A percentile compares a stretch with the other conserved stretches of the same genome.
phyloP scores from a whole-genome alignment of 371 early-diverging fungal genomes.

The Apophysomyces ossiformis region DNA sequence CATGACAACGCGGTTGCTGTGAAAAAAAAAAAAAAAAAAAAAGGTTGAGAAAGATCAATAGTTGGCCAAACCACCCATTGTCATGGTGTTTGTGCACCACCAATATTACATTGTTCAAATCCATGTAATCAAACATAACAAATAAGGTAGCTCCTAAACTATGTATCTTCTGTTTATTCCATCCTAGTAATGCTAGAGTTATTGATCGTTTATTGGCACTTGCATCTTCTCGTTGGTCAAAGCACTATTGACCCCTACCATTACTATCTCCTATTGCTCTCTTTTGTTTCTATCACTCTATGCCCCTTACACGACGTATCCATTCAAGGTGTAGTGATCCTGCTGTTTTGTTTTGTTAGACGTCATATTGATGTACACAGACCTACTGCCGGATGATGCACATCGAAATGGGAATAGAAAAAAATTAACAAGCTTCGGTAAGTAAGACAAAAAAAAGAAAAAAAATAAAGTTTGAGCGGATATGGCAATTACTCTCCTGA shows the following conservation, averaged over 20 bases:
- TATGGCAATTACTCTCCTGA: not conserved
- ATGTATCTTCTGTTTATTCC: not conserved
- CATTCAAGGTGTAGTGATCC: not conserved
- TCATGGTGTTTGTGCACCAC: not conserved
- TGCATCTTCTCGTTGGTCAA: not conserved
- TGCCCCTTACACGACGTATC: not conserved
- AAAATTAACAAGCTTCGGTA: not conserved
- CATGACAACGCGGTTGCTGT: not conserved
- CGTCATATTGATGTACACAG: not conserved
- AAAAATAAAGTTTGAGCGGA: not conserved
- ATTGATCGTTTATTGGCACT: not conserved
- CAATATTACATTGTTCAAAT: conserved; percentile 2
- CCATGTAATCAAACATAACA: conserved; percentile 1
- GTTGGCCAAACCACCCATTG: conserved; percentile 9
- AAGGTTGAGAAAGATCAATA: conserved; percentile 4
- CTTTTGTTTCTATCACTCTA: not conserved
- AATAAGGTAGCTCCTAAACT: not conserved
- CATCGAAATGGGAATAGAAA: not conserved
- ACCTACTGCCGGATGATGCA: too few relatives aligned
- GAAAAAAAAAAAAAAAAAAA: conserved; percentile 8
- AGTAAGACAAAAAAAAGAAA: too few relatives aligned
- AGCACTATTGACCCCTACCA: not conserved
- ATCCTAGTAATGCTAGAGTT: not conserved
- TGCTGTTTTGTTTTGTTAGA: conserved; percentile 10
- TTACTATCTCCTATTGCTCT: not conserved